phyloP scores from a whole-genome alignment of 139 green algal genomes.

The Eudorina sp. region DNA sequence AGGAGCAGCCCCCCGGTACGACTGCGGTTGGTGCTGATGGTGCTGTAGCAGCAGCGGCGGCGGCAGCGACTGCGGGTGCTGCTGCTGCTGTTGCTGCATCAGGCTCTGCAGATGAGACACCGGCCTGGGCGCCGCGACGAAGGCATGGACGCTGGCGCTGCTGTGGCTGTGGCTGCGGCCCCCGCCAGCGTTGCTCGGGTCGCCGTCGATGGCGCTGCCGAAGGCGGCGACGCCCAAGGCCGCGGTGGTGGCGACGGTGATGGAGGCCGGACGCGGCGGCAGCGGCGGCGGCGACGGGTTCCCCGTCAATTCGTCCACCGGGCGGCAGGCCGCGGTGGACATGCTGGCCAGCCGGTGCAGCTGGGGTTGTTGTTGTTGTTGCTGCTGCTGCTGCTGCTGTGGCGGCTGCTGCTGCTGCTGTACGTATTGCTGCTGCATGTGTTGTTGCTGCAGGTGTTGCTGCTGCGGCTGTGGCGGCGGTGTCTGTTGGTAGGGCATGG shows the following conservation, averaged over 20 bases:
- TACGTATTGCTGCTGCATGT: neutral
- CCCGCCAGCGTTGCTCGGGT: neutral
- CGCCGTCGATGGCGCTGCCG: neutral
- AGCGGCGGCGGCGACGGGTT: neutral
- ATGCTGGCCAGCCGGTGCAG: slow-evolving; percentile 2
- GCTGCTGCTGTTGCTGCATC: too few species aligned
- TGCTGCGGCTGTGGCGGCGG: too few species aligned
- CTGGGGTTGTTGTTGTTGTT: neutral
- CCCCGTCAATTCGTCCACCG: neutral
- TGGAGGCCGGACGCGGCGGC: neutral
- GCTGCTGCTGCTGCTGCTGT: neutral
- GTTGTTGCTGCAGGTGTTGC: neutral
- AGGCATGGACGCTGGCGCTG: too few species aligned
- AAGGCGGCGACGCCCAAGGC: neutral
- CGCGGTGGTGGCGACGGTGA: too few species aligned
- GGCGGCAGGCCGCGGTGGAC: neutral
- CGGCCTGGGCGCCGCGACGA: too few species aligned
- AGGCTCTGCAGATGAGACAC: too few species aligned
- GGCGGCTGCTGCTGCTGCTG: neutral
- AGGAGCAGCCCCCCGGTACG: neutral
- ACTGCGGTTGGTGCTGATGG: neutral
- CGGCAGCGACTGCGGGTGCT: neutral
- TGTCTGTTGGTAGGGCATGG: too few species aligned
- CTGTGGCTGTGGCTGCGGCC: neutral
- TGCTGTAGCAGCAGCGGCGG: neutral